These are phyloP conservation scores for Ceratocystiopsis sp. DNA, from an alignment of 2,329 filamentous ascomycete genomes.

Conservation along the genomic window DNA sequence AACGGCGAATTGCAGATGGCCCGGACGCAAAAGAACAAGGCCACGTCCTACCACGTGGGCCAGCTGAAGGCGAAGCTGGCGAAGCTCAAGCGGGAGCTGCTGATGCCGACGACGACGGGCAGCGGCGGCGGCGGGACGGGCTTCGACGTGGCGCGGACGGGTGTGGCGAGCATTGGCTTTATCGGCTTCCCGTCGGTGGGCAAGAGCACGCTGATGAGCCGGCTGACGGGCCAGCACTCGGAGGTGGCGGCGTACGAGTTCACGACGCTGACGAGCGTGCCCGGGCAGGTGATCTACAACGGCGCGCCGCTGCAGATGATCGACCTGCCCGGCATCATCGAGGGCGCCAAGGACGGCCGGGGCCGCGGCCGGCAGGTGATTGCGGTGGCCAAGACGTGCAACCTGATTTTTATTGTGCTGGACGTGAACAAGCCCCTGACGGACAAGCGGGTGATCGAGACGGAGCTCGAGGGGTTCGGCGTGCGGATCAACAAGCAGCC, in stretches of 20 bases:
- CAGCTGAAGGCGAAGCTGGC: conserved; percentile 97
- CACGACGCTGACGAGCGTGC: conserved; percentile 92
- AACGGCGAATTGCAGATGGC: conserved; percentile 49
- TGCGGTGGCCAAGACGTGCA: conserved; percentile 95
- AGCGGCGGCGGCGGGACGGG: conserved; percentile 75
- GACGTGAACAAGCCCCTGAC: conserved; percentile 97
- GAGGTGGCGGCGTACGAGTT: conserved; percentile 97
- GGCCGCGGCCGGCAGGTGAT: conserved; percentile 97
- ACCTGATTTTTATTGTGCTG: conserved; percentile 95
- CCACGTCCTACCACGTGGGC: conserved; percentile 81
- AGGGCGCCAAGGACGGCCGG: conserved; percentile 95
- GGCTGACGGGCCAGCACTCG: conserved; percentile 86
- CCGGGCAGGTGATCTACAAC: conserved; percentile 90
- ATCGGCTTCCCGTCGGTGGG: conserved; percentile 97
- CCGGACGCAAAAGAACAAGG: conserved; percentile 94
- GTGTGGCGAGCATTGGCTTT: conserved; percentile 92
- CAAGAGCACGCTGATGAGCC: conserved; percentile 95
- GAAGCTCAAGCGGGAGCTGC: conserved; percentile 89
- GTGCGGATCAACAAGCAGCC: conserved; percentile 95
- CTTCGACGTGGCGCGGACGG: conserved; percentile 95
- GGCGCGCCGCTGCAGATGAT: conserved; percentile 97
- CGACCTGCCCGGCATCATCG: conserved; percentile 95
- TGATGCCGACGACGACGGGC: conserved; percentile 64
- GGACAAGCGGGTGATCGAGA: conserved; percentile 90
- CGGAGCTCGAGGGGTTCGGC: conserved; percentile 89